Conservation (phyloP, 805 yeast species). For the Spencermartinsiella europaea region DNA sequence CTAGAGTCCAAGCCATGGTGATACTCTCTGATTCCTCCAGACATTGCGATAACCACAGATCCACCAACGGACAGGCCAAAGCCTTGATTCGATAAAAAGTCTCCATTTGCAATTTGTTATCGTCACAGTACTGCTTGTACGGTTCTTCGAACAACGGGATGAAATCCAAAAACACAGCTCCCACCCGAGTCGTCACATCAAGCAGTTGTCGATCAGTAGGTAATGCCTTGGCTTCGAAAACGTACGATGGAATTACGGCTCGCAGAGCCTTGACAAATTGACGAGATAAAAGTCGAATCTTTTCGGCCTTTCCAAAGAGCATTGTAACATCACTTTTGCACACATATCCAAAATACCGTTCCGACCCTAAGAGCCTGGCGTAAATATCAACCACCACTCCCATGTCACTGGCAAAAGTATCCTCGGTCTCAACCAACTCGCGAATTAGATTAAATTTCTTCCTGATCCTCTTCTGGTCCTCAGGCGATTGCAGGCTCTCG, state of each 20-base stretch:
- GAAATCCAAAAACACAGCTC: conserved; percentile 27
- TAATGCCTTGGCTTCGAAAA: conserved; percentile 13
- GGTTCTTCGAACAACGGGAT: conserved; percentile 29
- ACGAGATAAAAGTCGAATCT: conserved; percentile 29
- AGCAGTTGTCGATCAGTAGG: conserved; percentile 13
- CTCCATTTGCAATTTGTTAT: conserved; percentile 28
- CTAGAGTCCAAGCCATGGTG: conserved; percentile 39
- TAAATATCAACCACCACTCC: conserved; percentile 32
- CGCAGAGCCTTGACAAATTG: conserved; percentile 28
- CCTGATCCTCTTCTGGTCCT: conserved; percentile 15
- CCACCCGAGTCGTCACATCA: conserved; percentile 28
- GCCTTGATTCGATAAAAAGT: conserved; percentile 23
- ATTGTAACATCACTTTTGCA: conserved; percentile 23
- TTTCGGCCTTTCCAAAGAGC: conserved; percentile 32
- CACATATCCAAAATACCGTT: conserved; percentile 22
- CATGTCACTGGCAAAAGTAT: conserved; percentile 34
- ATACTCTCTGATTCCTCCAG: conserved; percentile 22
- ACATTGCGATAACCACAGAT: conserved; percentile 34
- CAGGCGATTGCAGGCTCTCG: conserved; percentile 1
- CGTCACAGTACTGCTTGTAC: conserved; percentile 31
- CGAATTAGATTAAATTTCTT: conserved; percentile 29
- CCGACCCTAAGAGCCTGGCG: conserved; percentile 24
- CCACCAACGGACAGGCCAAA: conserved; percentile 24
- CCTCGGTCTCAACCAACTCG: conserved; percentile 36
- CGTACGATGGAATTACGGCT: conserved; percentile 26